phyloP scores from a whole-genome alignment of 2,329 filamentous ascomycete genomes.

The Pseudogymnoascus verrucosus region DNA sequence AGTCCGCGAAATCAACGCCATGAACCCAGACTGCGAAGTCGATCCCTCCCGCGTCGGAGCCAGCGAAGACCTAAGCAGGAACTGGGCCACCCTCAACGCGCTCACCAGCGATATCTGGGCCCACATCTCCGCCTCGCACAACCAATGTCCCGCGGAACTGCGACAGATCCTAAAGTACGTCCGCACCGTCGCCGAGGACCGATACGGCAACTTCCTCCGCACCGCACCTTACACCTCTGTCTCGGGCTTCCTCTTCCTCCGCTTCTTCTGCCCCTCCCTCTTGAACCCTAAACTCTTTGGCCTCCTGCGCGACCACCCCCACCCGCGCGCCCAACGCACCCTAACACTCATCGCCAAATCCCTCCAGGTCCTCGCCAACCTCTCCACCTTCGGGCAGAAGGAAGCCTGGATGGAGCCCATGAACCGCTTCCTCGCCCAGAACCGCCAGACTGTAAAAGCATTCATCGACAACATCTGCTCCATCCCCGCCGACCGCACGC shows the following conservation, averaged over 20 bases:
- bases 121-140: slow-evolving; percentile 67
- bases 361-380: slow-evolving; percentile 81
- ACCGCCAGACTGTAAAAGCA: slow-evolving; percentile 73
- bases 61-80: slow-evolving; percentile 66
- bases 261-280: slow-evolving; percentile 95
- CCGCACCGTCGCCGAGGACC: slow-evolving; percentile 83
- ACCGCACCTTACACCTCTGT: slow-evolving; percentile 91
- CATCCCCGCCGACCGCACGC: slow-evolving; percentile 64
- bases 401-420: slow-evolving; percentile 99
- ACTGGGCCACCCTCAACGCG: slow-evolving; percentile 70
- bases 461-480: slow-evolving; percentile 84
- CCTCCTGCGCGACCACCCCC: slow-evolving; percentile 73
- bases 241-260: slow-evolving; percentile 86
- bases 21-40: slow-evolving; percentile 88
- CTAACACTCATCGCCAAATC: slow-evolving; percentile 89
- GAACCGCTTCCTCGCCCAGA: slow-evolving; percentile 74
- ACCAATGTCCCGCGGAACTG: slow-evolving; percentile 70
- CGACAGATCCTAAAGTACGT: slow-evolving; percentile 85
- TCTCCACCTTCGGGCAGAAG: slow-evolving; percentile 86
- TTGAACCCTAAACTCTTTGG: slow-evolving; percentile 92
- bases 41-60: slow-evolving; percentile 72
- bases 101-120: slow-evolving; percentile 81
- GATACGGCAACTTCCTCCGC: slow-evolving; percentile 85
- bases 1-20: slow-evolving; percentile 79
- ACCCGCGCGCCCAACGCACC: slow-evolving; percentile 73